A percentile compares a stretch with the other conserved stretches of the same genome.
Evolutionary conservation across 2,329 filamentous ascomycete species (phyloP).

Genomic region (Zymoseptoria crescenta): DNA sequence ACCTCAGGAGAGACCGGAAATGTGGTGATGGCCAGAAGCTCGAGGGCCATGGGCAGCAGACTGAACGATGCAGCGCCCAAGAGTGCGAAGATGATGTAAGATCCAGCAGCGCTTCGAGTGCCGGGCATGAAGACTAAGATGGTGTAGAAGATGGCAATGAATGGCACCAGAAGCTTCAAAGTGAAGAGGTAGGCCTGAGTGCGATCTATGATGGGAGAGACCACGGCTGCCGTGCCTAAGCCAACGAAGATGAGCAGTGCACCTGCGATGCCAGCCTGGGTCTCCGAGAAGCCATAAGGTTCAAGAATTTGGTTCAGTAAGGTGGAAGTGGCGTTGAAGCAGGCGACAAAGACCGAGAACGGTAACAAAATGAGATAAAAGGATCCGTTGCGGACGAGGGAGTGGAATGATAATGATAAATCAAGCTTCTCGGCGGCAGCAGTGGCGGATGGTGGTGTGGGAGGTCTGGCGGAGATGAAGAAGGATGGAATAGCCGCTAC

Average conservation of each 20-base stretch:
- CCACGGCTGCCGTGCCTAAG: conserved; percentile 65
- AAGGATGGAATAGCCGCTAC: conserved; percentile 65
- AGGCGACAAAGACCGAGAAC: conserved; percentile 78
- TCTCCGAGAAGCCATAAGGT: conserved; percentile 77
- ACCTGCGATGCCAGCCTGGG: conserved; percentile 81
- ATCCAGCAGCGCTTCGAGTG: conserved; percentile 53
- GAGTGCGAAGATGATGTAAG: conserved; percentile 66
- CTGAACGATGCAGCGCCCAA: conserved; percentile 74
- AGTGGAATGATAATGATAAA: conserved; percentile 45
- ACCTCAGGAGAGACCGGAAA: conserved; percentile 83
- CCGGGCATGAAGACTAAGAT: conserved; percentile 72
- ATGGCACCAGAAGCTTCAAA: conserved; percentile 65
- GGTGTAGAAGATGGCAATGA: conserved; percentile 62
- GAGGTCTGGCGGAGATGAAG: conserved; percentile 69
- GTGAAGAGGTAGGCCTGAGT: conserved; percentile 70
- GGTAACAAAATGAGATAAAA: conserved; percentile 75
- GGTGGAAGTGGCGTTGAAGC: conserved; percentile 88
- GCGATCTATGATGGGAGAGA: conserved; percentile 74
- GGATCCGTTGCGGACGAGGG: conserved; percentile 50
- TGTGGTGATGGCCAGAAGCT: conserved; percentile 79
- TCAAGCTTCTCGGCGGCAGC: conserved; percentile 49
- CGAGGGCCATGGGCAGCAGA: conserved; percentile 74
- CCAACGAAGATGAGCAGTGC: conserved; percentile 85
- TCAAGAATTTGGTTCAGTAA: conserved; percentile 83
- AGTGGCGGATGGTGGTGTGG: conserved; percentile 67